Evolutionary conservation across 2,329 filamentous ascomycete genomes (phyloP), one percentile per base, ranked within the genome.

Genomic region (Ustilaginoidea virens): DNA sequence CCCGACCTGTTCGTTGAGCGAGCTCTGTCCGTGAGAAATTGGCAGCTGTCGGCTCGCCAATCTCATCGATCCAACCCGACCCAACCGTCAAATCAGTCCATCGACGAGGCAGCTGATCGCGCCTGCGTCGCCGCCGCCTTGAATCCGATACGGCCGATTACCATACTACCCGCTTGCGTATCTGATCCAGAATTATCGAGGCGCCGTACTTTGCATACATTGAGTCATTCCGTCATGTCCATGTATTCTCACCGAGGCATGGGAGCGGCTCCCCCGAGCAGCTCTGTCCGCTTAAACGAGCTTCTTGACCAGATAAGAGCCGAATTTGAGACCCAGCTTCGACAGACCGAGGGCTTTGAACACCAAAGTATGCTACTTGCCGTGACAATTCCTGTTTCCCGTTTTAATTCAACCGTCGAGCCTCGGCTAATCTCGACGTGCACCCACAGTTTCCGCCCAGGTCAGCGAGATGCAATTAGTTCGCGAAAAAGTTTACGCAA

Each of bases 381-480:
- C 24, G 8, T 11, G 7, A 13, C 11, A 7, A 12, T 6, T 23
- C 20, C n/a, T 21, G 16, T 10, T 21, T 27, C 3, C 11, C 15
- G 31, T 10, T 12, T 14, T 12, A 21, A 17, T 19, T 11, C 7
- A 23, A 27, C 23, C 4, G 7, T 23, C 10, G 5, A 17, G 17
- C 11, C 15, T 27, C 9, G 6, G 19, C 31, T 32, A 24, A 33
- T 17, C 7, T 5, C 5, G 14, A 6, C n/a, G 14, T 11, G 11
- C 17, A 5, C 18, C 32, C 44, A 41, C 53, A 94, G 90, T 96
- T 49, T 75, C 81, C 33, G 72, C 75, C 28, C 90, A 98, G 53
- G 78, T 94, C 39, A 78, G 87, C 47, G 90, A 98, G 58, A 90
- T 96, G 69, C 82, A 93, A 51, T 70, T 93, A 47, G 83, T 98